A percentile compares a stretch with the other conserved stretches of the same genome.
phyloP scores from a whole-genome alignment of 768 basidiomycete species.

The Hericium rajendrae region DNA sequence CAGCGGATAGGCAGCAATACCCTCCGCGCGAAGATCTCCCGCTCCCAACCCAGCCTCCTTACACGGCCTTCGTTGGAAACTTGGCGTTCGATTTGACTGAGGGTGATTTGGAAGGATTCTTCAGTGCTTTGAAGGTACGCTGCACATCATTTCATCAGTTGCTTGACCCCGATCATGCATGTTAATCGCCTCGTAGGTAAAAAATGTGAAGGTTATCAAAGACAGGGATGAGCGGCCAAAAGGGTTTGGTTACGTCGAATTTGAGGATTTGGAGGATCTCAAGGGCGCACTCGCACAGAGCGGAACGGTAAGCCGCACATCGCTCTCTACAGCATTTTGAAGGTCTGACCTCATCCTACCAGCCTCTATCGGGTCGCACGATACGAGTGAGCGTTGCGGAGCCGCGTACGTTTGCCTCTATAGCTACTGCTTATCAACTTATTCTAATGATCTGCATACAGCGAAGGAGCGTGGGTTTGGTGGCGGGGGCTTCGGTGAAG shows the following conservation, averaged over 20 bases:
- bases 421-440: not conserved
- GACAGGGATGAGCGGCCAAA: conserved; percentile 93
- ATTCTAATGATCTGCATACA: conserved; percentile 22
- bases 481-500: conserved; percentile 34
- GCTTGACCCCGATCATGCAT: not conserved
- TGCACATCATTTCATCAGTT: not conserved
- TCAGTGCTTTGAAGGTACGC: conserved; percentile 52
- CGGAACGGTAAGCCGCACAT: conserved; percentile 45
- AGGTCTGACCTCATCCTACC: not conserved
- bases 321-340: not conserved
- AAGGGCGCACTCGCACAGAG: conserved; percentile 73
- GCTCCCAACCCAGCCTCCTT: conserved; percentile 91
- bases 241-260: conserved; percentile 97
- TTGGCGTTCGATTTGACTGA: conserved; percentile 89
- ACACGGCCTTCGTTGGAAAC: conserved; percentile 95
- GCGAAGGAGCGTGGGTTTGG: conserved; percentile 69
- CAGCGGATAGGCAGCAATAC: conserved; percentile 46
- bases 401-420: conserved; percentile 56
- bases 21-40: conserved; percentile 85
- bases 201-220: conserved; percentile 85
- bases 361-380: conserved; percentile 69
- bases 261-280: conserved; percentile 74
- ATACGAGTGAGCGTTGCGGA: conserved; percentile 94
- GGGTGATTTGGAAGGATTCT: conserved; percentile 72
- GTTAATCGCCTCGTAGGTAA: conserved; percentile 37